phyloP scores from a whole-genome alignment of 768 basidiomycete genomes.

The Suillus tomentosus region DNA sequence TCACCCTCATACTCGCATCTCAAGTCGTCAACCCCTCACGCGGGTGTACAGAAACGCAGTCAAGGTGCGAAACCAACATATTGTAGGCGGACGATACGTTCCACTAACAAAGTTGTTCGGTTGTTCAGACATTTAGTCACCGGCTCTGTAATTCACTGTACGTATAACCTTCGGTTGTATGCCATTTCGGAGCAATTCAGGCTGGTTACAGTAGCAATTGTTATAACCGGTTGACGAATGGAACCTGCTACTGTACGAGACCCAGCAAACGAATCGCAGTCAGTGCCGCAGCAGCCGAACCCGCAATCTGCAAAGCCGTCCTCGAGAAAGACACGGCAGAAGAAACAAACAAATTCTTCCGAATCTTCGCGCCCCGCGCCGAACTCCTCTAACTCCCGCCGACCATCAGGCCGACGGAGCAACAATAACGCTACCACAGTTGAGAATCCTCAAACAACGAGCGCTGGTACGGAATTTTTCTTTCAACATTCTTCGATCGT shows the following conservation, averaged over 20 bases:
- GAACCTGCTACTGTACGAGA: slow-evolving; percentile 49
- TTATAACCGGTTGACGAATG: slow-evolving; percentile 41
- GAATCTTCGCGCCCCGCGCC: slow-evolving; percentile 21
- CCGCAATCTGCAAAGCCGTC: slow-evolving; percentile 33
- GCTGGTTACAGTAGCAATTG: slow-evolving; percentile 12
- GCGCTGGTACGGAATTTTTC: slow-evolving; percentile 19
- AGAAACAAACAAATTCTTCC: slow-evolving; percentile 42
- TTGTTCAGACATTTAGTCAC: not conserved
- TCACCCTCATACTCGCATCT: slow-evolving; percentile 17
- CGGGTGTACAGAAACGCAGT: not conserved
- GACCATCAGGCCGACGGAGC: slow-evolving; percentile 30
- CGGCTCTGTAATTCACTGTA: not conserved
- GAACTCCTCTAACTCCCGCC: slow-evolving; percentile 27
- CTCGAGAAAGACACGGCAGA: slow-evolving; percentile 57
- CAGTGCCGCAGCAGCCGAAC: slow-evolving; percentile 42
- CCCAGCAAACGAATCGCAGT: slow-evolving; percentile 39
- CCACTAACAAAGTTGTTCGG: not conserved
- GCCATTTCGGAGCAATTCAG: slow-evolving; percentile 29
- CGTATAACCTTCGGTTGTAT: slow-evolving; percentile 2
- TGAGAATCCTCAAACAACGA: slow-evolving; percentile 19
- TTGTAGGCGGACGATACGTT: not conserved
- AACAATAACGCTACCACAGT: slow-evolving; percentile 20
- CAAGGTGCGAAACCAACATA: not conserved
- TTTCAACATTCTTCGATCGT: not conserved
- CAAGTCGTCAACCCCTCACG: slow-evolving; percentile 12